Evolutionary conservation across 2,329 filamentous ascomycete species (phyloP), one percentile per base, ranked within the genome.

Genomic region (Apiospora phragmitis): DNA sequence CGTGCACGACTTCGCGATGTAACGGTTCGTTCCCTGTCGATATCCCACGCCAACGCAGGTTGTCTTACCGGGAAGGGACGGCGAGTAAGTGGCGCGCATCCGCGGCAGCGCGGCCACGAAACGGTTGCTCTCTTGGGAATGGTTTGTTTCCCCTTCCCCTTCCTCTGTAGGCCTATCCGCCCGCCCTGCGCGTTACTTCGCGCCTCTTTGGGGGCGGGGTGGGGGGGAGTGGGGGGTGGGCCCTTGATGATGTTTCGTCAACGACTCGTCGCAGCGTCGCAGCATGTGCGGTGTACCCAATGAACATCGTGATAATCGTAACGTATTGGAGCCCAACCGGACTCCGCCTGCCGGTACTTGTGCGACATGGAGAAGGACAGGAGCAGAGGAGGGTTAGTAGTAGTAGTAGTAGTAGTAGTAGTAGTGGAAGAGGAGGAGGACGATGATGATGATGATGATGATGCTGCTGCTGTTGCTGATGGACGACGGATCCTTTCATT

Each of bases 31-130:
- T 18, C 49, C 55, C 21, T 62, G 32, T n/a, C 38, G 55, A 62
- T 32, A 62, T 62, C 55, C 55, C 29, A 62, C 55, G 32, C 51
- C 51, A 62, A 35, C 29, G 49, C 26, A 29, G 5, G 24, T 55
- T 24, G 26, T 41, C 26, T 29, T 55, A 35, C 51, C 29, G 18
- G 29, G 29, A 35, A 35, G 29, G 51, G 18, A 4, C 38, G 55
- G 55, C 55, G 55, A 62, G 55, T 62, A 38, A 62, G 55, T 62
- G 55, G 55, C 55, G 55, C 55, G 55, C 55, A 62, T 62, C 55
- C 55, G 55, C 55, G 55, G 55, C 55, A 38, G 32, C 55, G 18
- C 55, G 55, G 55, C 55, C 21, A 38, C 55, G 55, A 62, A 62
- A 62, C 21, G 55, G 18, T 62, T 62, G 32, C 55, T 62, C 32